Base-by-base conservation (phyloP, 495 filamentous ascomycete genomes). In the Aspergillus taichungensis region DNA sequence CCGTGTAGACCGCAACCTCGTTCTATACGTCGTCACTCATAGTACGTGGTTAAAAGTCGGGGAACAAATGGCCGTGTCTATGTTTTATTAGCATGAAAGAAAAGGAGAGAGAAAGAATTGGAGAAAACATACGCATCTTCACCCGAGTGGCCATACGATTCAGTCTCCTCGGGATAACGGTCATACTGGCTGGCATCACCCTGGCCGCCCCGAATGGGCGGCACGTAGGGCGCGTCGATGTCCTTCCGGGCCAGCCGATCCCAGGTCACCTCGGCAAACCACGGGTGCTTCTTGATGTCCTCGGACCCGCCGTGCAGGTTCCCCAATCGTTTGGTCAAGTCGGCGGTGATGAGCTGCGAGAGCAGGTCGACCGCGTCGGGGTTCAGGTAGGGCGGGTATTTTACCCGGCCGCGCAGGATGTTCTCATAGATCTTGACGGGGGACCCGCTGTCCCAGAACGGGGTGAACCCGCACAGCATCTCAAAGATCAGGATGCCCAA, bases 351-450 rank as follows among this genome's bases (percentile, higher is more conserved):
- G 50, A 98, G 74, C 56, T 87, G 83, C 51, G 90, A 81, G 1
- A 98, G 81, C 43, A 98, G 74, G 64, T 96, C 82, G 57, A 94
- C 87, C 1, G 91, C 92, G 61, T 97, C 94, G 6, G 85, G 83
- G 60, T 95, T 84, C 57, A 98, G 85, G 58, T 96, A 97, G 14
- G 87, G 82, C 43, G 92, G 92, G 59, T 95, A 98, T 70, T 94
- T 97, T 60, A 97, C 82, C 54, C 81, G 82, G 37, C 91, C 92
- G 46, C 84, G 85, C 43, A 97, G 73, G 54, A 98, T 97, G 62
- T 98, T 98, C 72, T 97, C 91, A 64, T 98, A 98, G 53, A 98
- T 98, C 69, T 95, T 96, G 76, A 97, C 94, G 2, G 92, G 89
- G 5, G 87, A 94, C 30, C 91, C 92, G 45, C 85, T 85, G 63